Conservation (phyloP, 768 basidiomycete genomes). For the Mrakia gelida region DNA sequence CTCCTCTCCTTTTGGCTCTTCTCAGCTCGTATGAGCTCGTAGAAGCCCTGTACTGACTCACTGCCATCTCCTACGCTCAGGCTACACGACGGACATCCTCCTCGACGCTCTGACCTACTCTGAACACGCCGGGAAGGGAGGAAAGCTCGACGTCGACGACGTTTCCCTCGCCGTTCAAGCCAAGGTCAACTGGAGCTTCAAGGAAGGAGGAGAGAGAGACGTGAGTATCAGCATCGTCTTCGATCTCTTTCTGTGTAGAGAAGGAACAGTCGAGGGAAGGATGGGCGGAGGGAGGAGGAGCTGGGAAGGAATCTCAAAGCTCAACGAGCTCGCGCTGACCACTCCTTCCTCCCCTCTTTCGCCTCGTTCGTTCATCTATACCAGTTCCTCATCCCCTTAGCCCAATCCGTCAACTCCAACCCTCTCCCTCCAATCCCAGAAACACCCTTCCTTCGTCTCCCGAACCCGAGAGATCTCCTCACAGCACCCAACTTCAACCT, state of each 20-base stretch:
- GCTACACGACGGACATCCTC: conserved; percentile 49
- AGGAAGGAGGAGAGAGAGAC: conserved; percentile 47
- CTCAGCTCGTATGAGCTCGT: not conserved
- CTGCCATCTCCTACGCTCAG: conserved; percentile 33
- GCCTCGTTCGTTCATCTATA: not conserved
- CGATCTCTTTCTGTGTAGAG: not conserved
- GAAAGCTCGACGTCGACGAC: conserved; percentile 44
- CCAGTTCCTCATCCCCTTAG: conserved; percentile 47
- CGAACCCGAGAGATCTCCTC: conserved; percentile 45
- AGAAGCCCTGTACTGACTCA: not conserved
- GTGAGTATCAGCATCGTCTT: conserved; percentile 36
- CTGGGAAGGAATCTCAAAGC: not conserved
- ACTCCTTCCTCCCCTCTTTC: not conserved
- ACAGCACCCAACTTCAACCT: conserved; percentile 48
- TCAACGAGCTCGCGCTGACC: not conserved
- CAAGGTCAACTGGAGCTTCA: conserved; percentile 45
- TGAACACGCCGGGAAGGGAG: conserved; percentile 44
- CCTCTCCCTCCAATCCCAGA: conserved; percentile 48
- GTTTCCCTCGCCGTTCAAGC: conserved; percentile 47
- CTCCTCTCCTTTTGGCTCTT: not conserved
- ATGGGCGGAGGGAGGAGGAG: not conserved
- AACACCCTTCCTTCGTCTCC: conserved; percentile 46
- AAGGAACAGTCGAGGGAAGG: not conserved
- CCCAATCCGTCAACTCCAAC: conserved; percentile 46
- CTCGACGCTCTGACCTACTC: conserved; percentile 45